These are phyloP conservation scores for Penicillium subrubescens DNA, from an alignment of 495 filamentous ascomycete species.

Conservation along the genomic window DNA sequence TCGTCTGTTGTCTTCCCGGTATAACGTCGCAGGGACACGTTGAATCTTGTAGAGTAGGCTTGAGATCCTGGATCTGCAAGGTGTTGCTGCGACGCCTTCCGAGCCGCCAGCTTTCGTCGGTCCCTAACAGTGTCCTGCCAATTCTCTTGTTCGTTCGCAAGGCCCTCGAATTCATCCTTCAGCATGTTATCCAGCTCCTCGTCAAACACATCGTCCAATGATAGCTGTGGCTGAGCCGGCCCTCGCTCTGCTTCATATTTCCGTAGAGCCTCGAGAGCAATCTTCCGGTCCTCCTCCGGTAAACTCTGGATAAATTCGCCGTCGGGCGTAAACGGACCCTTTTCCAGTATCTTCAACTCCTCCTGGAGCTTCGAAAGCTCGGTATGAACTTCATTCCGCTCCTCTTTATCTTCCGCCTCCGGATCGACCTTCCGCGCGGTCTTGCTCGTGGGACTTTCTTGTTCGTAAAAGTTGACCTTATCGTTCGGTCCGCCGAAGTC, in stretches of 20 bases:
- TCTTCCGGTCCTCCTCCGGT: conserved; percentile 42
- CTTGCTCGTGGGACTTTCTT: conserved; percentile 37
- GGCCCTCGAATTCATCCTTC: conserved; percentile 43
- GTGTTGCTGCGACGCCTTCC: conserved; percentile 25
- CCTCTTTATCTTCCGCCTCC: conserved; percentile 54
- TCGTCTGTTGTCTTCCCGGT: conserved; percentile 30
- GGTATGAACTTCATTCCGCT: conserved; percentile 46
- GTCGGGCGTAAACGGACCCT: conserved; percentile 46
- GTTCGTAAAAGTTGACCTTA: conserved; percentile 49
- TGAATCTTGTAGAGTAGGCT: conserved; percentile 40
- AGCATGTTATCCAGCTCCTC: conserved; percentile 48
- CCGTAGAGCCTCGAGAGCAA: conserved; percentile 45
- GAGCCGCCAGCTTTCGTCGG: conserved; percentile 22
- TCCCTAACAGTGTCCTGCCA: conserved; percentile 32
- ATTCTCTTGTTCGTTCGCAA: conserved; percentile 44
- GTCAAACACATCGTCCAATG: conserved; percentile 46
- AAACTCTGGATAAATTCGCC: conserved; percentile 45
- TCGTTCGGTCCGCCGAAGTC: conserved; percentile 46
- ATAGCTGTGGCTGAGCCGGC: conserved; percentile 22
- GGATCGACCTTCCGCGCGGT: conserved; percentile 45
- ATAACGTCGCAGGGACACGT: conserved; percentile 28
- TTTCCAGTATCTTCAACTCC: conserved; percentile 51
- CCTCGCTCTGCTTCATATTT: conserved; percentile 43
- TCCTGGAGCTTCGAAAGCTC: conserved; percentile 54
- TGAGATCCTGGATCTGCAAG: conserved; percentile 27